Evolutionary conservation across 148 eudicot species (phyloP), one percentile per base, ranked within the genome.

Genomic region (Selenicereus undatus): DNA sequence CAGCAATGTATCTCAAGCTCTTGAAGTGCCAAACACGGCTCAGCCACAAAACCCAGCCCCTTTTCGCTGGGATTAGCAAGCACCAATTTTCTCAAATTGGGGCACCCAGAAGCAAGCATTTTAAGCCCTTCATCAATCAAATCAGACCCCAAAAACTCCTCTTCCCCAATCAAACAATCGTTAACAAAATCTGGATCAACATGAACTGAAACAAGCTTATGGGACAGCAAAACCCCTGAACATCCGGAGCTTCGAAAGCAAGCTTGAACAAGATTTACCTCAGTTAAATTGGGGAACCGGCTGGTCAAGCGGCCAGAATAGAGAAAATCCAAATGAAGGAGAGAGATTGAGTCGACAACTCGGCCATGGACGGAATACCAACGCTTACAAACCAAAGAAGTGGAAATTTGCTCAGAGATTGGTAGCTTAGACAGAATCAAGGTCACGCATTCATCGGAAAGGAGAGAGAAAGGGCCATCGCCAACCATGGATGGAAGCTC

Each of bases 271-370:
- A 93, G 78, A 83, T 88, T 81, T 71, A 96, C 56, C 71, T 86
- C 91, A 16, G 68, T 78, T 64, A 96, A 87, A 86, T 88, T 86
- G 30, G 98, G 92, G 77, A 96, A 96, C 1, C 99, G 88, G 71
- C 65, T 26, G 6, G 75, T 72, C 11, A 92, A 71, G 78, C 98
- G 82, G 12, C 99, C 98, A 0, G 97, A 93, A 69, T 86, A 91
- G 18, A 96, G 80, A 82, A 92, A 90, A 17, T 88, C 97, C 97
- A 94, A 96, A 79, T 96, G 97, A n/a, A 88, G 73, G 0, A 96
- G n/a, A 74, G 71, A 83, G 22, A 94, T 69, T 3, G 89, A 82
- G 14, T 50, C 69, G 27, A 96, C 77, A 35, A 91, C 68, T 11
- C 83, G 84, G 18, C 99, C 97, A 39, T 85, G 85, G 13, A 93